phyloP scores from a whole-genome alignment of 2,329 filamentous ascomycete genomes.

The Aspergillus terreus region DNA sequence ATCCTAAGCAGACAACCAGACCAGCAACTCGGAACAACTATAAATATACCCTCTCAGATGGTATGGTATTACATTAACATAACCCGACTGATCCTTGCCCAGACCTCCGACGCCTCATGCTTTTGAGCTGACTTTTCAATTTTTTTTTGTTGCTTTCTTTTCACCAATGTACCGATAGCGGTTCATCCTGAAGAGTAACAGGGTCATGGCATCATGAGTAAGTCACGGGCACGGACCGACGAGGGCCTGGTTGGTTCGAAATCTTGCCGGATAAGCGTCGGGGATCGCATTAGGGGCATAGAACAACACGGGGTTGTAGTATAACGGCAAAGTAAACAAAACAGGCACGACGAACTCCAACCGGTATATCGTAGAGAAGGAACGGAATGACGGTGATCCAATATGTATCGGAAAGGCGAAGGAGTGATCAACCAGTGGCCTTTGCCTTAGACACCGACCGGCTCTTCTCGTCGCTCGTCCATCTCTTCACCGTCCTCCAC shows the following conservation, averaged over 20 bases:
- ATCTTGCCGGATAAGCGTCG: slow-evolving; percentile 4
- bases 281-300: slow-evolving; percentile 2
- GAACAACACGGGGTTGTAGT: not conserved
- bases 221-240: not conserved
- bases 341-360: not conserved
- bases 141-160: not conserved
- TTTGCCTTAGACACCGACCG: slow-evolving; percentile 16
- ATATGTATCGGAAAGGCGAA: slow-evolving; percentile 3
- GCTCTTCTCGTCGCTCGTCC: slow-evolving; percentile 32
- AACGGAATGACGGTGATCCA: slow-evolving; percentile 1
- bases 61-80: slow-evolving; percentile 19
- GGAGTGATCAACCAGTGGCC: not conserved
- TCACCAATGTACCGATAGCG: not conserved
- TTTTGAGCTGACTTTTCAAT: not conserved
- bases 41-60: slow-evolving; percentile 9
- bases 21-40: slow-evolving; percentile 5
- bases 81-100: not conserved
- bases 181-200: slow-evolving; percentile 2
- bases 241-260: not conserved
- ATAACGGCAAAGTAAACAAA: slow-evolving; percentile 4
- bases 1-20: slow-evolving; percentile 3
- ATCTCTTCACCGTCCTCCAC: slow-evolving; percentile 40
- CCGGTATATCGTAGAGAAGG: not conserved
- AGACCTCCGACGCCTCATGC: not conserved
- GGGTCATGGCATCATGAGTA: slow-evolving; percentile 4